A percentile compares a stretch with the other conserved stretches of the same genome.
Conservation (phyloP, 2,329 filamentous ascomycete species). For the Phoma sp. region DNA sequence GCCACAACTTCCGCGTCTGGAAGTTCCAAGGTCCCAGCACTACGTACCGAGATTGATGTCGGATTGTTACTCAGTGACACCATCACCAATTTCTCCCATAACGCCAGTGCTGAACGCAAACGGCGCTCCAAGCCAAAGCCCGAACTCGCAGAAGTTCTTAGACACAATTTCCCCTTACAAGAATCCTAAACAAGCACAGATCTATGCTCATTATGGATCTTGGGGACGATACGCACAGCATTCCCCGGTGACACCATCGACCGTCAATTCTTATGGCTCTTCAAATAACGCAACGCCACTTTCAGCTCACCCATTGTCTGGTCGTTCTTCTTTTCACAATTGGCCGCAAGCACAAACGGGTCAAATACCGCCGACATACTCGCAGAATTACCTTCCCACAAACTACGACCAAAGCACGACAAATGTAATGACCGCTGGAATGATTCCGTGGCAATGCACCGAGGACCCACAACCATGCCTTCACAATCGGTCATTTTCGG, state of each 20-base stretch:
- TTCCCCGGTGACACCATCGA: neutral
- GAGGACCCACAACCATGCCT: neutral
- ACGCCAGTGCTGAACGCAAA: neutral
- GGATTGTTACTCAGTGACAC: neutral
- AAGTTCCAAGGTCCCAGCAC: slow-evolving; percentile 1
- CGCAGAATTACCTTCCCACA: neutral
- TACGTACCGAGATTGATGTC: neutral
- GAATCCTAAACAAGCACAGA: neutral
- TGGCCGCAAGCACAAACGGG: neutral
- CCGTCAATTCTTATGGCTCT: neutral
- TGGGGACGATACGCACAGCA: neutral
- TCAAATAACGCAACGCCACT: neutral
- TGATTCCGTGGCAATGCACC: neutral
- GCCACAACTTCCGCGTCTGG: slow-evolving; percentile 4
- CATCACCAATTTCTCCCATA: slow-evolving; percentile 8
- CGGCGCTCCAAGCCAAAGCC: neutral
- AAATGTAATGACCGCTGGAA: neutral
- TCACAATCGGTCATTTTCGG: neutral
- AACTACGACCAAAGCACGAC: neutral
- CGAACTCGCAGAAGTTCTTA: neutral
- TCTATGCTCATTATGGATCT: neutral
- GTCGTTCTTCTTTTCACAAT: neutral
- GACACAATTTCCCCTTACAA: neutral
- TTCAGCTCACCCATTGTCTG: neutral
- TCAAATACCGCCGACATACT: neutral